Evolutionary conservation across 2,329 filamentous ascomycete genomes (phyloP), one percentile per base, ranked within the genome.

Genomic region (Sphaerulina musiva): DNA sequence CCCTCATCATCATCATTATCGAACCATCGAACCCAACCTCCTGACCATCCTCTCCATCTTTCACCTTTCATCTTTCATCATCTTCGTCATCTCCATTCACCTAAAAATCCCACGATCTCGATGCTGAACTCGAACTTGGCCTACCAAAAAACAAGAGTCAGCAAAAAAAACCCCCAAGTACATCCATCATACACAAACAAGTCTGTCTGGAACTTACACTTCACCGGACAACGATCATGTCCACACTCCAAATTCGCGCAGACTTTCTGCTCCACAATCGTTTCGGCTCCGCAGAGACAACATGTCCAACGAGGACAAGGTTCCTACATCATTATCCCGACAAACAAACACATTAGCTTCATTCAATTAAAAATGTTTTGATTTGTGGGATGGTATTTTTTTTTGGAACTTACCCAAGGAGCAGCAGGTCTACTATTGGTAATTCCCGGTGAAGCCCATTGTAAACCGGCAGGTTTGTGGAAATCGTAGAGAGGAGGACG

Each of bases 191-290:
- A n/a, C n/a, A n/a, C n/a, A n/a, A n/a, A n/a, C n/a, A n/a, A n/a
- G 20, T 20, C 20, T 20, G 20, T 20, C 20, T 20, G 20, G 2
- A n/a, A n/a, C 34, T n/a, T n/a, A 38, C 34, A 62, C 0, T 46
- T 39, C 23, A 40, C 32, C n/a, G 51, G 54, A 45, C 66, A 68
- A 38, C 65, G 55, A 56, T 56, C 55, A 51, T 68, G 65, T 34
- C 51, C 51, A 57, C 66, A 68, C 8, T 43, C 45, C 47, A 66
- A 38, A 23, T 59, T 63, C 9, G 60, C 47, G 46, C 66, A 68
- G n/a, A 63, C 55, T 10, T 32, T 55, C 53, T 66, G 62, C 59
- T 68, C 66, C 6, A 64, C 61, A 36, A 67, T 65, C 38, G 65
- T 68, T 29, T 58, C 51, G 3, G 54, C 58, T 2, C 44, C 14